Evolutionary conservation across 768 basidiomycete species (phyloP).

Genomic region (Psilocybe cyanescens): DNA sequence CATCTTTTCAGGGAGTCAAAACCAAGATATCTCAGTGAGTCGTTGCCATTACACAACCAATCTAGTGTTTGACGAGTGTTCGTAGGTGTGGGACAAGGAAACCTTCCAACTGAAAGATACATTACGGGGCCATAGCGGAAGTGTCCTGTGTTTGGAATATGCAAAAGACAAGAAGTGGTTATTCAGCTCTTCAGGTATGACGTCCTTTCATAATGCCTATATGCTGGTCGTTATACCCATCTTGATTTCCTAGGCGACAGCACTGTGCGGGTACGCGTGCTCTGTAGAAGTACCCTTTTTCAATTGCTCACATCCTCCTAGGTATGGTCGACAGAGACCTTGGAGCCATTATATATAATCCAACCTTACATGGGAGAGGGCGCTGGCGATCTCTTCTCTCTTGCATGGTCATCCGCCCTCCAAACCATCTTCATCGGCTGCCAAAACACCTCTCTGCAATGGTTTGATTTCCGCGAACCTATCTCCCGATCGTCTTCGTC

Average conservation of each 20-base stretch:
- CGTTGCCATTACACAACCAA: not conserved
- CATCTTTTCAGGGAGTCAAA: conserved; percentile 86
- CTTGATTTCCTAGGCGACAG: conserved; percentile 71
- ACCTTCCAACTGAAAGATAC: conserved; percentile 70
- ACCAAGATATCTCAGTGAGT: conserved; percentile 73
- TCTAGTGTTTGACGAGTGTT: not conserved
- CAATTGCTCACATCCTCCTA: conserved; percentile 28
- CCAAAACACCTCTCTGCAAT: conserved; percentile 92
- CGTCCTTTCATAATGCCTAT: not conserved
- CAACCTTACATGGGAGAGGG: conserved; percentile 79
- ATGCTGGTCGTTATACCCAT: not conserved
- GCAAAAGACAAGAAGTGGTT: conserved; percentile 81
- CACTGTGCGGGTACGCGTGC: conserved; percentile 71
- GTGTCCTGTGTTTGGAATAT: conserved; percentile 79
- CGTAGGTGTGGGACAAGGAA: conserved; percentile 84
- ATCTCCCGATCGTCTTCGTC: conserved; percentile 18
- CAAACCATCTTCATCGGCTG: conserved; percentile 86
- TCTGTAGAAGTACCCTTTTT: not conserved
- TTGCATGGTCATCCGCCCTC: conserved; percentile 72
- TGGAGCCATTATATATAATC: conserved; percentile 72
- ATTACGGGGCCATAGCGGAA: conserved; percentile 82
- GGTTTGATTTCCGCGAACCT: conserved; percentile 63
- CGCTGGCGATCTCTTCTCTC: conserved; percentile 87
- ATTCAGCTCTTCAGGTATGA: conserved; percentile 85
- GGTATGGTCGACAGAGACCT: conserved; percentile 81